These are phyloP conservation scores for Neoascochyta sp. DNA, from an alignment of 2,329 filamentous ascomycete genomes.

Conservation along the genomic window DNA sequence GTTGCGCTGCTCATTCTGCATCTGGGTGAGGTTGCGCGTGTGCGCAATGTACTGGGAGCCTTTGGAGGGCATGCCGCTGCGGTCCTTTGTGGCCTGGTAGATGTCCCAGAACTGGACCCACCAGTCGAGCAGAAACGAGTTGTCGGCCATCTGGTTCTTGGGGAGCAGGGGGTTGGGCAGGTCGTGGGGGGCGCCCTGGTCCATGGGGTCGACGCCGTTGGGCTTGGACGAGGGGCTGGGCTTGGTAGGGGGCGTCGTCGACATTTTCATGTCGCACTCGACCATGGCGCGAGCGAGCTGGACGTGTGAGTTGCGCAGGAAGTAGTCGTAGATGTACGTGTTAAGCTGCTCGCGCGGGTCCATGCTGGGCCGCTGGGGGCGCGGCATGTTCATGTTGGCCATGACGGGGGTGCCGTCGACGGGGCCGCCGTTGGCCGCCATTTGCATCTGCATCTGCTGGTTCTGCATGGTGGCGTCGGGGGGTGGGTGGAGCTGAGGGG, in stretches of 20 bases:
- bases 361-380: conserved; percentile 21
- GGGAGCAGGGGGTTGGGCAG: conserved; percentile 72
- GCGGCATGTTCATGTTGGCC: conserved; percentile 51
- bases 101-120: conserved; percentile 98
- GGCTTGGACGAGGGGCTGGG: conserved; percentile 64
- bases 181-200: conserved; percentile 82
- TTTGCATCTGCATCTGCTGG: conserved; percentile 63
- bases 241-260: conserved; percentile 54
- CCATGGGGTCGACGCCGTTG: conserved; percentile 66
- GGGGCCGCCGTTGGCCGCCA: conserved; percentile 59
- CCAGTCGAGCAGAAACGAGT: conserved; percentile 94
- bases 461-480: conserved; percentile 35
- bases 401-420: conserved; percentile 65
- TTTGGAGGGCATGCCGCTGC: conserved; percentile 19
- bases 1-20: conserved; percentile 63
- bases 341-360: conserved; percentile 60
- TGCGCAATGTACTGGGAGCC: conserved; percentile 72
- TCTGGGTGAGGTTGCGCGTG: conserved; percentile 70
- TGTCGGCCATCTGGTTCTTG: conserved; percentile 58
- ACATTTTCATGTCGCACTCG: conserved; percentile 53
- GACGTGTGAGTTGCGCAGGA: conserved; percentile 78
- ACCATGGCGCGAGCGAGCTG: conserved; percentile 69
- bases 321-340: conserved; percentile 89
- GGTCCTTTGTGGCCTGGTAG: conserved; percentile 72
- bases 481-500: no score